A percentile compares a stretch with the other conserved stretches of the same genome.
These are phyloP conservation scores for Triangularia verruculosa DNA, from an alignment of 2,329 filamentous ascomycete genomes.

Conservation along the genomic window DNA sequence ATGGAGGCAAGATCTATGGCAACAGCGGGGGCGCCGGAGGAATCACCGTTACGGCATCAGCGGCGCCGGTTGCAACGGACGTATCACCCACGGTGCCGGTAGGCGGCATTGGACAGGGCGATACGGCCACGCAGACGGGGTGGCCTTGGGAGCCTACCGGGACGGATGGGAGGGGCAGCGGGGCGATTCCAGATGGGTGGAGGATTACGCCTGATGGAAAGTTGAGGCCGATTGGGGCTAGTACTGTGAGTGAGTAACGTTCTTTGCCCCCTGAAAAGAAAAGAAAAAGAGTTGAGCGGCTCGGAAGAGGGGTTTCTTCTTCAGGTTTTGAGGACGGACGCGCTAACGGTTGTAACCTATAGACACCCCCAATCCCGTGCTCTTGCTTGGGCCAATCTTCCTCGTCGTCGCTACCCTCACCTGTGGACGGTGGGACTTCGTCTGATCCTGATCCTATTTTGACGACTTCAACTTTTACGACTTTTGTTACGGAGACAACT, in stretches of 20 bases:
- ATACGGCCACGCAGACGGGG: conserved; percentile 29
- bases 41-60: conserved; percentile 51
- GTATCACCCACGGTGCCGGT: conserved; percentile 66
- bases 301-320: neutral
- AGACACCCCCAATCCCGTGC: conserved; percentile 5
- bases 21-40: conserved; percentile 56
- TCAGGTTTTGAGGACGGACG: neutral
- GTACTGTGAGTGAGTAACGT: conserved; percentile 24
- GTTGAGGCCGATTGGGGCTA: conserved; percentile 67
- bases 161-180: conserved; percentile 49
- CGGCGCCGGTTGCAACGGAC: conserved; percentile 62
- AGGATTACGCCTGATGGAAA: conserved; percentile 75
- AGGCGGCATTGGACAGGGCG: conserved; percentile 60
- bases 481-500: neutral
- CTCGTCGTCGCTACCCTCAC: neutral
- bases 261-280: neutral
- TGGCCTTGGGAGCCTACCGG: conserved; percentile 39
- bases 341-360: neutral
- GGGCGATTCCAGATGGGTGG: conserved; percentile 73
- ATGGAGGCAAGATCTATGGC: conserved; percentile 74
- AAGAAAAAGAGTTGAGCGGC: neutral
- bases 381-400: neutral
- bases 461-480: neutral
- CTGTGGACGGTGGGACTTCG: neutral
- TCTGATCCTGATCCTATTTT: neutral